A percentile compares a stretch with the other conserved stretches of the same genome.
phyloP scores from a whole-genome alignment of 1,284 basidiomycete genomes.

The Moesziomyces sp. region DNA sequence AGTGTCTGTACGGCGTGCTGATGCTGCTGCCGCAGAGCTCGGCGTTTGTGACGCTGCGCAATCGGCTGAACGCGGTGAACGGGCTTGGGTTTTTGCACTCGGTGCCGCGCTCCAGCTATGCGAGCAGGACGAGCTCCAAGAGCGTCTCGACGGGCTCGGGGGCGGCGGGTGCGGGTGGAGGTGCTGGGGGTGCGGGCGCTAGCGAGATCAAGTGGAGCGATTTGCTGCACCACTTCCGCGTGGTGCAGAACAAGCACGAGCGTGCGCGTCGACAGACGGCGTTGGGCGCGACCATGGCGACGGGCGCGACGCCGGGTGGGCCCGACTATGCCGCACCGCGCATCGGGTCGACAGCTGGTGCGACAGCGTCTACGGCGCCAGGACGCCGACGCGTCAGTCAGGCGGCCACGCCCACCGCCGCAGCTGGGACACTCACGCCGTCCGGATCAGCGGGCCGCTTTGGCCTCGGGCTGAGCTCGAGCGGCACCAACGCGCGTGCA shows the following conservation, averaged over 20 bases:
- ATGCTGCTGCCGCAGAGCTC: slow-evolving; percentile 98
- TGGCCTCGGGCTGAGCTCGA: slow-evolving; percentile 22
- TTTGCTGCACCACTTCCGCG: slow-evolving; percentile 60
- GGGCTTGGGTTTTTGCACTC: slow-evolving; percentile 92
- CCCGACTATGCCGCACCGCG: slow-evolving; percentile 32
- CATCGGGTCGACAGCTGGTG: slow-evolving; percentile 5
- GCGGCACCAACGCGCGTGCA: not conserved
- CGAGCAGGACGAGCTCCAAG: slow-evolving; percentile 8
- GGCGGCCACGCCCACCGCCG: slow-evolving; percentile 12
- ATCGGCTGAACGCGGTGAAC: slow-evolving; percentile 92
- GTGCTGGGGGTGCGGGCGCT: slow-evolving; percentile 8
- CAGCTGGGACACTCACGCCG: slow-evolving; percentile 5
- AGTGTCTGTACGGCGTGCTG: slow-evolving; percentile 94
- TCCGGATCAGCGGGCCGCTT: slow-evolving; percentile 22
- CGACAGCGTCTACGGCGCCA: slow-evolving; percentile 9
- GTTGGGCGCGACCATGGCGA: slow-evolving; percentile 9
- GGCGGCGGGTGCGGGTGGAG: slow-evolving; percentile 5
- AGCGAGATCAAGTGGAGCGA: slow-evolving; percentile 64
- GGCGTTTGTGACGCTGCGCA: slow-evolving; percentile 93
- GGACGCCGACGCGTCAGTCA: slow-evolving; percentile 30
- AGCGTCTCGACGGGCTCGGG: slow-evolving; percentile 1
- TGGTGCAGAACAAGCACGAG: slow-evolving; percentile 64
- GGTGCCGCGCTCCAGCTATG: slow-evolving; percentile 73
- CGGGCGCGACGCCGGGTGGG: slow-evolving; percentile 8
- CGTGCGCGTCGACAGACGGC: slow-evolving; percentile 40